Evolutionary conservation across 768 basidiomycete genomes (phyloP).

Genomic region (Hericium erinaceus): DNA sequence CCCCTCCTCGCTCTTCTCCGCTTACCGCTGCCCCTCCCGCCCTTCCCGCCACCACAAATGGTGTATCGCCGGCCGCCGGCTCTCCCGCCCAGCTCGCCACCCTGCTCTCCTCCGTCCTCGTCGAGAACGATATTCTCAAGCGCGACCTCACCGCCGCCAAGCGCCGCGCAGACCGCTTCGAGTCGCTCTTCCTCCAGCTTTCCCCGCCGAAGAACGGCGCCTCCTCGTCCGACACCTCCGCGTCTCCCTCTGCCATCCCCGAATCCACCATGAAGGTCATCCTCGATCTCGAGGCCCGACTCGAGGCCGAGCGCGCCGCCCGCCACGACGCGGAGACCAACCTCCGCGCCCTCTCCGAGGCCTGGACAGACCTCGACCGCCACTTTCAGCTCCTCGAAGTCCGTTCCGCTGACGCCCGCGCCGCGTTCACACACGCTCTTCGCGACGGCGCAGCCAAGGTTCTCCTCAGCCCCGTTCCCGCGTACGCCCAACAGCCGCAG

Average conservation of each 20-base stretch:
- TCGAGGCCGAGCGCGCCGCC: conserved; percentile 12
- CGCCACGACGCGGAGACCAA: conserved; percentile 12
- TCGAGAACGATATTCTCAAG: conserved; percentile 12
- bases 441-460: conserved; percentile 10
- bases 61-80: not conserved
- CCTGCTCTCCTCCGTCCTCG: conserved; percentile 15
- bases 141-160: conserved; percentile 9
- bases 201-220: not conserved
- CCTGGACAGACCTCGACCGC: conserved; percentile 14
- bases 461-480: conserved; percentile 7
- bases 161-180: conserved; percentile 11
- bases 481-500: not conserved
- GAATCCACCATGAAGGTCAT: conserved; percentile 11
- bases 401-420: conserved; percentile 10
- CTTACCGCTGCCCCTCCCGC: not conserved
- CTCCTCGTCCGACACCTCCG: not conserved
- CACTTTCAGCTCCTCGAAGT: conserved; percentile 9
- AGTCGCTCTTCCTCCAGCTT: conserved; percentile 9
- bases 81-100: conserved; percentile 13
- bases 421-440: conserved; percentile 11
- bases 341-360: conserved; percentile 11
- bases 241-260: conserved; percentile 5
- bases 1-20: conserved; percentile 10
- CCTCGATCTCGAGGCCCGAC: conserved; percentile 9
- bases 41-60: conserved; percentile 1